Conservation (phyloP, 371 early-diverging fungal species). For the Lichtheimia hyalospora region DNA sequence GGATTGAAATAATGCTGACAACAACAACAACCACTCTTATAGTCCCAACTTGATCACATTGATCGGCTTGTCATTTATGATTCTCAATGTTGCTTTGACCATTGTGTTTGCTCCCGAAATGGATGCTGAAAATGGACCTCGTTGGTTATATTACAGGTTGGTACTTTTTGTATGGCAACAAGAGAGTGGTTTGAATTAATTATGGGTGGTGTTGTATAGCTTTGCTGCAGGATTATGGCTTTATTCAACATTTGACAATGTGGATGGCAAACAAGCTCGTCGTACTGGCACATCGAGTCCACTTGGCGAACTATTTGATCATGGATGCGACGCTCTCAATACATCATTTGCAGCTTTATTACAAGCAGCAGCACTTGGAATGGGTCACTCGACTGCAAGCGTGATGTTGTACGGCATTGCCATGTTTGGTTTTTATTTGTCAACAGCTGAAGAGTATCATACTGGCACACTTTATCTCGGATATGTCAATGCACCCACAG, state of each 20-base stretch:
- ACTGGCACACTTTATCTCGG: constrained; percentile 92
- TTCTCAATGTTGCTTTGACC: constrained; percentile 72
- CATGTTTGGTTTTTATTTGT: constrained; percentile 85
- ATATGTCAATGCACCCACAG: constrained; percentile 95
- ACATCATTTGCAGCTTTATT: constrained; percentile 85
- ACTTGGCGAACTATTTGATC: constrained; percentile 95
- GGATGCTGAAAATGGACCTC: constrained; percentile 38
- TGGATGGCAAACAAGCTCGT: constrained; percentile 99
- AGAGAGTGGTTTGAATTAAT: background rate
- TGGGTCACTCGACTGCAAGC: constrained; percentile 75
- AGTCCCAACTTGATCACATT: constrained; percentile 98
- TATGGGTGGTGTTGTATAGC: constrained; percentile 15
- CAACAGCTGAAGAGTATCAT: constrained; percentile 96
- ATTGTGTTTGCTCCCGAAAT: constrained; percentile 46
- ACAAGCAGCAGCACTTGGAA: constrained; percentile 82
- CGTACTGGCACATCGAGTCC: constrained; percentile 90
- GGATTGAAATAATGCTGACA: background rate
- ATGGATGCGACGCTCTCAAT: constrained; percentile 94
- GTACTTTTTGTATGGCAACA: background rate
- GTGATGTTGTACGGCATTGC: constrained; percentile 68
- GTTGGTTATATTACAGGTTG: constrained; percentile 48
- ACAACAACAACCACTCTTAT: background rate
- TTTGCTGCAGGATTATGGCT: constrained; percentile 89
- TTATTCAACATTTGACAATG: constrained; percentile 96
- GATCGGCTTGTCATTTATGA: constrained; percentile 86